These are phyloP conservation scores for Nakaseomyces bracarensis DNA, from an alignment of 1,139 yeast species.

Conservation along the genomic window DNA sequence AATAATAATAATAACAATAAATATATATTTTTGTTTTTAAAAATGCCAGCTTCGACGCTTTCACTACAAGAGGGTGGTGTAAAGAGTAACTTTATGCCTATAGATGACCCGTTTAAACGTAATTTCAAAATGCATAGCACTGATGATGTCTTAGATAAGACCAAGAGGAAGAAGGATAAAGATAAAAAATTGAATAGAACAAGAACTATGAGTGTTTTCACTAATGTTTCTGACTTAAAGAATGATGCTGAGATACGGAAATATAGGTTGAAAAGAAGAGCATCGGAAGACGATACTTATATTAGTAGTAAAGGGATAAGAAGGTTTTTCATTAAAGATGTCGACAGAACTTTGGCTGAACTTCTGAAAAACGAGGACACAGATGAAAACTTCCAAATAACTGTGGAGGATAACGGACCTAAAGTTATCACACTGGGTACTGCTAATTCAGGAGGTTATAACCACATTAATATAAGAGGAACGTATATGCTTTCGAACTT, in stretches of 20 bases:
- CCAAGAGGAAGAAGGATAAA: constrained; percentile 12
- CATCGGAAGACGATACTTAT: constrained; percentile 54
- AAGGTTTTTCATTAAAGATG: constrained; percentile 65
- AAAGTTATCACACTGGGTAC: constrained; percentile 78
- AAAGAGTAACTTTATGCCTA: constrained; percentile 9
- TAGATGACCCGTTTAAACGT: constrained; percentile 43
- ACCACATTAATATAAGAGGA: constrained; percentile 68
- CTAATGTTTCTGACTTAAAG: constrained; percentile 26
- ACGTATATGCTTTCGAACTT: constrained; percentile 86
- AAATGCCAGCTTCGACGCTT: constrained; percentile 4
- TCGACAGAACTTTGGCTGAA: constrained; percentile 62
- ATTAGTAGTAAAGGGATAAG: constrained; percentile 34
- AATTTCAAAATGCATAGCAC: constrained; percentile 43
- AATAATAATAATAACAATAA: background rate
- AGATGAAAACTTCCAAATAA: constrained; percentile 76
- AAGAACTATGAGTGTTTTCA: constrained; percentile 37
- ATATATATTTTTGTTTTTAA: background rate
- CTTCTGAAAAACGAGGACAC: constrained; percentile 77
- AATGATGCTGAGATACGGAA: constrained; percentile 12
- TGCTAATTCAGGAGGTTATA: constrained; percentile 73
- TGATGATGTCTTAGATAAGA: constrained; percentile 44
- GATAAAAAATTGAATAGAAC: constrained; percentile 17
- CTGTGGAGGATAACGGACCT: constrained; percentile 92
- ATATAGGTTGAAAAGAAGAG: constrained; percentile 43
- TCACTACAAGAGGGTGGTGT: constrained; percentile 1